Evolutionary conservation across 2,329 filamentous ascomycete genomes (phyloP).

Genomic region (Fusarium piperis): DNA sequence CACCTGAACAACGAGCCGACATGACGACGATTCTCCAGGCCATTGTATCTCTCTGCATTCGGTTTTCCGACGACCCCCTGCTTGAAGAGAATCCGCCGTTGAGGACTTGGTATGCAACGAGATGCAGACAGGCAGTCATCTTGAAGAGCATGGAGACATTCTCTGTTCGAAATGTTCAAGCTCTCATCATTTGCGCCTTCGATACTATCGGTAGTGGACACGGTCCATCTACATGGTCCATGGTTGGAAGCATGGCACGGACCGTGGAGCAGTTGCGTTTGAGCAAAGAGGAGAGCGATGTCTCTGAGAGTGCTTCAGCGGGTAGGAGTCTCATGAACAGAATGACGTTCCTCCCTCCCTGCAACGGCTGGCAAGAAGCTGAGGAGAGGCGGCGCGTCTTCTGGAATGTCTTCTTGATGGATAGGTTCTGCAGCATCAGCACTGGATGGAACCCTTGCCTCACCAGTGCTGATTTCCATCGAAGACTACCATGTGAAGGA

Average conservation of each 20-base stretch:
- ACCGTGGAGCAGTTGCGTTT: slow-evolving; percentile 52
- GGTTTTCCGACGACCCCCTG: slow-evolving; percentile 40
- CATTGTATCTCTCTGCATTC: slow-evolving; percentile 44
- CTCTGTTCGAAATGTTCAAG: slow-evolving; percentile 48
- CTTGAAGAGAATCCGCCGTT: slow-evolving; percentile 34
- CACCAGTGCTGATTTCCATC: slow-evolving; percentile 48
- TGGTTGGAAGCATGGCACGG: slow-evolving; percentile 51
- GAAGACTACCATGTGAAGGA: slow-evolving; percentile 53
- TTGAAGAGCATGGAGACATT: slow-evolving; percentile 48
- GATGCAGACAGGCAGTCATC: slow-evolving; percentile 45
- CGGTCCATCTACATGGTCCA: slow-evolving; percentile 49
- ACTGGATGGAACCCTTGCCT: slow-evolving; percentile 48
- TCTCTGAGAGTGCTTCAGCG: slow-evolving; percentile 17
- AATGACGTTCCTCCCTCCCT: slow-evolving; percentile 44
- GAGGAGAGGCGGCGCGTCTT: slow-evolving; percentile 54
- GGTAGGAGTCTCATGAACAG: slow-evolving; percentile 44
- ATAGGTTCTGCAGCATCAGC: slow-evolving; percentile 53
- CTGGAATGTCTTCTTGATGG: slow-evolving; percentile 53
- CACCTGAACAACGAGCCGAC: slow-evolving; percentile 21
- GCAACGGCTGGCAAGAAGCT: slow-evolving; percentile 47
- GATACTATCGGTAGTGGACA: slow-evolving; percentile 49
- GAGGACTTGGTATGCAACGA: slow-evolving; percentile 39
- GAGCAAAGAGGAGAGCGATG: slow-evolving; percentile 48
- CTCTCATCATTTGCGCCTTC: slow-evolving; percentile 49
- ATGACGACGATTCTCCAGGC: slow-evolving; percentile 49